A percentile compares a stretch with the other conserved stretches of the same genome.
These are phyloP conservation scores for Chrysoporthe puriensis DNA, from an alignment of 2,329 filamentous ascomycete species.

Conservation along the genomic window DNA sequence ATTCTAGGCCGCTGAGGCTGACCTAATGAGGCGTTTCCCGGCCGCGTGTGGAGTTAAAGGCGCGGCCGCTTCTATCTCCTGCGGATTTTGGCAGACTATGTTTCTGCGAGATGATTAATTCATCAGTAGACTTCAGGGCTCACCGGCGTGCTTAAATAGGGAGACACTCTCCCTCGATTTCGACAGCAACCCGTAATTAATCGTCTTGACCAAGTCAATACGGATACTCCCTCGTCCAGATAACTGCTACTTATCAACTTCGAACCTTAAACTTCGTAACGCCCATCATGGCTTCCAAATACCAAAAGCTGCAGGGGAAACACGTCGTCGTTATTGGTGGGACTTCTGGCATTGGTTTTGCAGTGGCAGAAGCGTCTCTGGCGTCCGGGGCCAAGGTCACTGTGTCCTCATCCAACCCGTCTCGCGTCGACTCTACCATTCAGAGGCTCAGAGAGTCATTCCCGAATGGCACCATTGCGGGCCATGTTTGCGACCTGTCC, in stretches of 20 bases:
- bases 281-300: conserved; percentile 36
- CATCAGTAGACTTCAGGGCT: neutral
- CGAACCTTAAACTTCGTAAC: neutral
- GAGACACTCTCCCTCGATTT: neutral
- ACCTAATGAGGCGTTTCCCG: too few species aligned
- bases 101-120: too few species aligned
- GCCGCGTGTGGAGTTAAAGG: neutral
- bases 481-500: conserved; percentile 38
- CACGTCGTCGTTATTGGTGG: conserved; percentile 65
- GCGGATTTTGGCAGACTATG: neutral
- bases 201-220: neutral
- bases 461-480: conserved; percentile 29
- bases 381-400: conserved; percentile 59
- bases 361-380: conserved; percentile 60
- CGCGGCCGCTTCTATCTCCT: neutral
- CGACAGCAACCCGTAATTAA: neutral
- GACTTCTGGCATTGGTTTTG: conserved; percentile 65
- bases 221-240: neutral
- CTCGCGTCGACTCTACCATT: conserved; percentile 52
- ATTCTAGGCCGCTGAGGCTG: too few species aligned
- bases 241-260: neutral
- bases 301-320: conserved; percentile 40
- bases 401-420: conserved; percentile 61
- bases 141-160: neutral
- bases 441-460: conserved; percentile 28